Percentiles rank a stretch among this genome's conserved stretches.
Conservation (phyloP, 495 filamentous ascomycete genomes). For the Penicillium crystallinum region DNA sequence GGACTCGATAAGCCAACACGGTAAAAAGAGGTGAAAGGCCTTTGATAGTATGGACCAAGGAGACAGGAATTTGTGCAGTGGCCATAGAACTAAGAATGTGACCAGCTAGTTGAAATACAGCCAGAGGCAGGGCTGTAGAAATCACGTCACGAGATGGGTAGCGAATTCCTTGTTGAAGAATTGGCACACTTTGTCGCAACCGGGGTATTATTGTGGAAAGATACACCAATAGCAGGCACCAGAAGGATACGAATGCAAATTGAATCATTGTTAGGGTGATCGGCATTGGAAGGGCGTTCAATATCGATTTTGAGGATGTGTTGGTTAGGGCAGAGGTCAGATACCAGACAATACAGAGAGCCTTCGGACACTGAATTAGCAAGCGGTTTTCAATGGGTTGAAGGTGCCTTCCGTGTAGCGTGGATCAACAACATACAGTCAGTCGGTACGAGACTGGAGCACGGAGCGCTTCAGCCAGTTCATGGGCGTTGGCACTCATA, state of each 20-base stretch:
- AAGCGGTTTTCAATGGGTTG: not conserved
- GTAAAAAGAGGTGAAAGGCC: conserved; percentile 97
- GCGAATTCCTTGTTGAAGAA: conserved; percentile 75
- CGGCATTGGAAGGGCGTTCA: conserved; percentile 87
- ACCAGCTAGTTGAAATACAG: conserved; percentile 87
- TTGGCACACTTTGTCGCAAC: conserved; percentile 64
- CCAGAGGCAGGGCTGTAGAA: conserved; percentile 78
- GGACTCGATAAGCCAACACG: conserved; percentile 82
- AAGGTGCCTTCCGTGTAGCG: not conserved
- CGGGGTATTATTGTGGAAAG: conserved; percentile 63
- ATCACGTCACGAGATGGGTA: conserved; percentile 80
- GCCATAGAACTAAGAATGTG: conserved; percentile 92
- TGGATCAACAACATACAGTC: conserved; percentile 57
- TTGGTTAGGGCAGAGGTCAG: conserved; percentile 91
- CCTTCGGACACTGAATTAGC: conserved; percentile 41
- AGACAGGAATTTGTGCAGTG: conserved; percentile 90
- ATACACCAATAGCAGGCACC: conserved; percentile 76
- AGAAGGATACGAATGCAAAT: conserved; percentile 87
- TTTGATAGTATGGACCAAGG: conserved; percentile 97
- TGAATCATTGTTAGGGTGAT: conserved; percentile 92
- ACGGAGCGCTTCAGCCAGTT: conserved; percentile 84
- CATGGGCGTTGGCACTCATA: conserved; percentile 86
- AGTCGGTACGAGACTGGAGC: conserved; percentile 85
- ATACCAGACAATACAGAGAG: conserved; percentile 86
- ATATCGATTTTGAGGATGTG: conserved; percentile 94